Conservation (phyloP, 768 basidiomycete genomes). For the Tubosaeta sp. region DNA sequence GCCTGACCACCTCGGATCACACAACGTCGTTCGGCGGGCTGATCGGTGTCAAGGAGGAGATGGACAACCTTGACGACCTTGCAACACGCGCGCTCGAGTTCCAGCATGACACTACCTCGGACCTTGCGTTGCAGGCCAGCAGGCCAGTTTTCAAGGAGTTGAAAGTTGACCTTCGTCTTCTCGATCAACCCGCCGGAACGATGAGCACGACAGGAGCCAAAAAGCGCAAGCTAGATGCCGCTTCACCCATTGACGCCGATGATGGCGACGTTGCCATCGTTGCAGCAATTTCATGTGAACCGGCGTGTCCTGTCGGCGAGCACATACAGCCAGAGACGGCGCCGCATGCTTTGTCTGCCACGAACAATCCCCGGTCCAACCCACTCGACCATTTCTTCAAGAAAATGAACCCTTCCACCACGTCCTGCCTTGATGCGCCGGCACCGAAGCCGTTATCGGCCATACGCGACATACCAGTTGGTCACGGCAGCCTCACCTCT, state of each 20-base stretch:
- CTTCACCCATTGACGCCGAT: neutral
- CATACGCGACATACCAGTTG: neutral
- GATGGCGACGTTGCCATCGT: neutral
- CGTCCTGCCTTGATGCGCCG: neutral
- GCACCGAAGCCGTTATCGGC: neutral
- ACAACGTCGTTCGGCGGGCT: neutral
- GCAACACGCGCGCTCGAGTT: neutral
- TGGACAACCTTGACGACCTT: neutral
- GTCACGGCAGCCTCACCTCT: neutral
- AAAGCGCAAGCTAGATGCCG: neutral
- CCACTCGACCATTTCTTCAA: neutral
- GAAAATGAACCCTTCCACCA: neutral
- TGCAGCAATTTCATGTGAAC: neutral
- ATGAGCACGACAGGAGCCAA: neutral
- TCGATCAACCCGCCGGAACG: neutral
- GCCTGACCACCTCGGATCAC: neutral
- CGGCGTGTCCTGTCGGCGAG: neutral
- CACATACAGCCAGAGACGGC: neutral
- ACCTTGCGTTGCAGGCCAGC: neutral
- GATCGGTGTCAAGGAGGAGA: neutral
- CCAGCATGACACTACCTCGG: neutral
- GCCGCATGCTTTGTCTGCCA: neutral
- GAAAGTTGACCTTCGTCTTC: neutral
- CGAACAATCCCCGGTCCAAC: neutral
- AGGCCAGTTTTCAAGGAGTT: neutral